These are phyloP conservation scores for Cyclospora cayetanensis DNA, from an alignment of 169 alveolate genomes.

Conservation along the genomic window DNA sequence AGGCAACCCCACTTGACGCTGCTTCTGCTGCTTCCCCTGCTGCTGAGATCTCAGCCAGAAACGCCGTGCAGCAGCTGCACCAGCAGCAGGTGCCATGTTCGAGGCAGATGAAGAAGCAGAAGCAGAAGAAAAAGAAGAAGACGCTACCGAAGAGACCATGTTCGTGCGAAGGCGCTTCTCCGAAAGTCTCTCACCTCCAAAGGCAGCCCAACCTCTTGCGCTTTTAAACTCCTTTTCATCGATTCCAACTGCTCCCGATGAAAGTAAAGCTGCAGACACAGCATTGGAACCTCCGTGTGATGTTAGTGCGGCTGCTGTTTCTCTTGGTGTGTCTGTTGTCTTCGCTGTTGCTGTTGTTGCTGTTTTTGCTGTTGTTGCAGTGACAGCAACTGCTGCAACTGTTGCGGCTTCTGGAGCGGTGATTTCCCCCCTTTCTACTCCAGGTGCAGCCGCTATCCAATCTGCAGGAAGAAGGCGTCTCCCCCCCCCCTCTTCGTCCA, in stretches of 20 bases:
- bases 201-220: too few species aligned
- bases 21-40: conserved; percentile 41
- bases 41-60: conserved; percentile 55
- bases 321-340: neutral
- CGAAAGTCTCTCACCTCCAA: too few species aligned
- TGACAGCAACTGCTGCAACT: neutral
- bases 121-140: too few species aligned
- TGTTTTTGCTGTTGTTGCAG: neutral
- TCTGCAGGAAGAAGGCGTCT: neutral
- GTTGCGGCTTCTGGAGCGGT: neutral
- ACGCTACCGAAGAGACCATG: too few species aligned
- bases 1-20: too few species aligned
- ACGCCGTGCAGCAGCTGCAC: conserved; percentile 64
- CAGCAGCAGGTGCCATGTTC: too few species aligned
- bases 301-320: neutral
- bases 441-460: neutral
- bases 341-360: neutral
- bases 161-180: too few species aligned
- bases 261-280: neutral
- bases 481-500: too few species aligned
- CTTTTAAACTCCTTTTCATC: too few species aligned
- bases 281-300: neutral
- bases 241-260: too few species aligned
- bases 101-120: neutral
- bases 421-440: too few species aligned